A percentile compares a stretch with the other conserved stretches of the same genome.
phyloP scores from a whole-genome alignment of 306 rosid genomes.

The Sicyos baderoa region DNA sequence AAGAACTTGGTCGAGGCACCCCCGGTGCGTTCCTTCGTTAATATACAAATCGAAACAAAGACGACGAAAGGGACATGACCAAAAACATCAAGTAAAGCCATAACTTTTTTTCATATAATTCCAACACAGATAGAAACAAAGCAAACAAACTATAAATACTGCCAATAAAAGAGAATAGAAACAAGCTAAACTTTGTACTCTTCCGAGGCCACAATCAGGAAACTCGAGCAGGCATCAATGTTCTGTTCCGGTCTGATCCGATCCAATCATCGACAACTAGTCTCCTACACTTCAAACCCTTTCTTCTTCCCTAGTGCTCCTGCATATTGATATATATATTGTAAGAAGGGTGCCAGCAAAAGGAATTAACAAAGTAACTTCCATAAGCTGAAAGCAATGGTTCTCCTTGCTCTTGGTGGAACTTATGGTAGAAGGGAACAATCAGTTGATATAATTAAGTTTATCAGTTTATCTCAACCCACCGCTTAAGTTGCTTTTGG shows the following conservation, averaged over 20 bases:
- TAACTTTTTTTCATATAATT: constrained; percentile 36
- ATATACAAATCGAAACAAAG: constrained; percentile 16
- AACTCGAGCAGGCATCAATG: constrained; percentile 15
- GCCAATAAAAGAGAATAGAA: constrained; percentile 21
- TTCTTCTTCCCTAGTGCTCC: constrained; percentile 10
- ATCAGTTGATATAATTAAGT: too few species aligned
- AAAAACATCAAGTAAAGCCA: constrained; percentile 9
- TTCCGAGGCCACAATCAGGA: constrained; percentile 32
- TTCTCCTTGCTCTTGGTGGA: neutral
- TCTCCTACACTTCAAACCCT: constrained; percentile 29
- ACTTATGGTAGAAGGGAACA: too few species aligned
- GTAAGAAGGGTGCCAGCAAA: neutral
- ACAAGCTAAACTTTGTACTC: constrained; percentile 44
- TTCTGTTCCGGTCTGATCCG: neutral
- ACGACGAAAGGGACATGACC: neutral
- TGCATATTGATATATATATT: neutral
- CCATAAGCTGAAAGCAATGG: neutral
- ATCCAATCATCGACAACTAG: constrained; percentile 10
- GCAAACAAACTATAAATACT: constrained; percentile 21
- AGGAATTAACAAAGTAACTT: neutral
- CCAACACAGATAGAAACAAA: constrained; percentile 23
- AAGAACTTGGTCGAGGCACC: constrained; percentile 82
- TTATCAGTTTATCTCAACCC: too few species aligned
- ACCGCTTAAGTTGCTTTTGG: too few species aligned
- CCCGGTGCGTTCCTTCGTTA: constrained; percentile 88